Evolutionary conservation across 1,284 basidiomycete genomes (phyloP).

Genomic region (Malassezia obtusa): DNA sequence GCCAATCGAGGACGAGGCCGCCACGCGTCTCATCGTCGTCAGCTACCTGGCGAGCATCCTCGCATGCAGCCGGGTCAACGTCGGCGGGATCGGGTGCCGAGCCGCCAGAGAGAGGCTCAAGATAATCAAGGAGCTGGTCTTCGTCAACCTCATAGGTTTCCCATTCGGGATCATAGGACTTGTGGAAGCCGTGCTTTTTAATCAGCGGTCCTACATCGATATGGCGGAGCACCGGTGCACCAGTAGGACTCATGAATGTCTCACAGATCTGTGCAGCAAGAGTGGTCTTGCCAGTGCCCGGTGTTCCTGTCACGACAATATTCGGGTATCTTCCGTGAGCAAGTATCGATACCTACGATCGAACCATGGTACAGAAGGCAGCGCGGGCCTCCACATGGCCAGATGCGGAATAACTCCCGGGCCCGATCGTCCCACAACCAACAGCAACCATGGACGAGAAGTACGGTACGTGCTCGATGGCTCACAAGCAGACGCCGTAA

Average conservation of each 20-base stretch:
- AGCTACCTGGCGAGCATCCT: conserved; percentile 16
- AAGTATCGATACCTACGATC: conserved; percentile 8
- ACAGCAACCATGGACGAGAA: conserved; percentile 35
- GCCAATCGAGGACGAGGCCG: conserved; percentile 91
- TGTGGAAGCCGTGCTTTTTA: conserved; percentile 71
- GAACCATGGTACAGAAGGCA: conserved; percentile 10
- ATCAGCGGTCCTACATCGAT: conserved; percentile 84
- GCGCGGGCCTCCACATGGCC: background rate
- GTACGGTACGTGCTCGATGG: conserved; percentile 23
- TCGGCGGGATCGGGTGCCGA: conserved; percentile 36
- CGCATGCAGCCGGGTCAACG: conserved; percentile 11
- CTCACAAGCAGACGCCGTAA: conserved; percentile 30
- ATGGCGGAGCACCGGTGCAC: conserved; percentile 51
- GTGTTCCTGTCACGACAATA: conserved; percentile 84
- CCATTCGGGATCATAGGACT: conserved; percentile 86
- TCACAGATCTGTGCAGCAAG: conserved; percentile 55
- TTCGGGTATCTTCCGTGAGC: conserved; percentile 55
- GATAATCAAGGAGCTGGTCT: conserved; percentile 53
- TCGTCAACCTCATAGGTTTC: conserved; percentile 88
- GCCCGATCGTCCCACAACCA: background rate
- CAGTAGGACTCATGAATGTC: conserved; percentile 12
- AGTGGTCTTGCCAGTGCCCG: conserved; percentile 75
- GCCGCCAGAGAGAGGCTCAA: conserved; percentile 33
- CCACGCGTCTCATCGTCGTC: conserved; percentile 30
- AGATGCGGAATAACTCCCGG: background rate